Percentiles rank a stretch among this genome's conserved stretches.
phyloP scores from a whole-genome alignment of 2,329 filamentous ascomycete genomes.

The Pezicula rhizophila region DNA sequence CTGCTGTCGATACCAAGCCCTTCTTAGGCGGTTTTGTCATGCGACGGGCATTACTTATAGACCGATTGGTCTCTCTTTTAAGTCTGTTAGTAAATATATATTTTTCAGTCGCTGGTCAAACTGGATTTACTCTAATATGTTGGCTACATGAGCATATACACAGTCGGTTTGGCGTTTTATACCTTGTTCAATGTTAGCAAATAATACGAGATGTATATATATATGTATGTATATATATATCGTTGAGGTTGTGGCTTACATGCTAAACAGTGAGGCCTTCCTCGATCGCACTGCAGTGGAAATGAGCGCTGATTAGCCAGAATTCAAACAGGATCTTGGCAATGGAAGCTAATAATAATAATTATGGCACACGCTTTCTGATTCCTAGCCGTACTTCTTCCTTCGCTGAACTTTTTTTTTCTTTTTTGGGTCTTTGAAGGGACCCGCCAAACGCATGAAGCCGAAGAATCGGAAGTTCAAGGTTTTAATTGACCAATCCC shows the following conservation, averaged over 20 bases:
- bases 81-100: constrained; percentile 1
- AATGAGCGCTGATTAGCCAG: no score
- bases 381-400: no score
- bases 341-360: no score
- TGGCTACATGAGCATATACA: constrained; percentile 70
- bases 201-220: no score
- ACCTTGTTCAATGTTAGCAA: constrained; percentile 33
- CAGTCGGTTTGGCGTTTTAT: constrained; percentile 73
- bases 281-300: constrained; percentile 60
- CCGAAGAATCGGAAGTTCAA: no score
- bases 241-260: constrained; percentile 38
- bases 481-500: no score
- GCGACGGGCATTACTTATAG: constrained; percentile 44
- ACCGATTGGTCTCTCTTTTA: constrained; percentile 50
- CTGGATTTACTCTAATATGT: constrained; percentile 62
- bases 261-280: constrained; percentile 61
- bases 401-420: no score
- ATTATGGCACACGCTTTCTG: no score
- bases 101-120: neutral
- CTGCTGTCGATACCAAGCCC: constrained; percentile 4
- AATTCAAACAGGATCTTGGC: no score
- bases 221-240: no score
- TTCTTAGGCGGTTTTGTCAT: constrained; percentile 54
- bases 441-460: no score
- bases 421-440: no score